Percentiles rank a stretch among this genome's conserved stretches.
Evolutionary conservation across 345 rosid genomes (phyloP).

Genomic region (Arabidopsis arenosa): DNA sequence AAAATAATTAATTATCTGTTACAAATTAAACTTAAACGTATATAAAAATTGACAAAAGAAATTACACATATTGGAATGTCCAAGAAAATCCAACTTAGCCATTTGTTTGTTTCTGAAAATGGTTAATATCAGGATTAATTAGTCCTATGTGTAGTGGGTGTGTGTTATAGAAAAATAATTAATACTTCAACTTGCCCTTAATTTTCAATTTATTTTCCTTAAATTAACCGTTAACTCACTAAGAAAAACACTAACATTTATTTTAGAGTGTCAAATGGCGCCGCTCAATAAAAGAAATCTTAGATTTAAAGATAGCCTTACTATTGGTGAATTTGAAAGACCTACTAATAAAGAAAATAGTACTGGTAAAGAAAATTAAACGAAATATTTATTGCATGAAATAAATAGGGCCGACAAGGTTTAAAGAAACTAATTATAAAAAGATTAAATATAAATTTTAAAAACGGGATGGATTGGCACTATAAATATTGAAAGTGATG

Average conservation of each 20-base stretch:
- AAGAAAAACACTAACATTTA: slow-evolving; percentile 25
- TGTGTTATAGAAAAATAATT: neutral
- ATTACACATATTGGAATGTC: neutral
- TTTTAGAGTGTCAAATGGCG: slow-evolving; percentile 31
- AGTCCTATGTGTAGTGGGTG: neutral
- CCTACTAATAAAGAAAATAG: slow-evolving; percentile 38
- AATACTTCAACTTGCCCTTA: slow-evolving; percentile 18
- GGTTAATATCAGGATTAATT: neutral
- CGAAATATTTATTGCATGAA: slow-evolving; percentile 36
- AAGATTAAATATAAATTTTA: neutral
- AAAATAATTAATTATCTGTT: neutral
- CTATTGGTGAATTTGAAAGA: slow-evolving; percentile 32
- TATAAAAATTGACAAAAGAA: neutral
- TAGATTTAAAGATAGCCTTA: slow-evolving; percentile 27
- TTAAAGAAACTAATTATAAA: slow-evolving; percentile 1
- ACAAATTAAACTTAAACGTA: neutral
- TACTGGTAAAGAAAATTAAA: slow-evolving; percentile 16
- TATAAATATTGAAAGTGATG: slow-evolving; percentile 39
- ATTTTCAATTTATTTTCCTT: neutral
- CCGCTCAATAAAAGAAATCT: slow-evolving; percentile 36
- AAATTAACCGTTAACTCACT: neutral
- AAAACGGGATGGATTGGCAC: slow-evolving; percentile 7
- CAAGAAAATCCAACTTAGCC: neutral
- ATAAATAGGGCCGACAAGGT: slow-evolving; percentile 40
- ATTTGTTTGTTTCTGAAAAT: slow-evolving; percentile 1